A percentile compares a stretch with the other conserved stretches of the same genome.
Conservation (phyloP, 163 green algal genomes). For the Scenedesmus sp. region DNA sequence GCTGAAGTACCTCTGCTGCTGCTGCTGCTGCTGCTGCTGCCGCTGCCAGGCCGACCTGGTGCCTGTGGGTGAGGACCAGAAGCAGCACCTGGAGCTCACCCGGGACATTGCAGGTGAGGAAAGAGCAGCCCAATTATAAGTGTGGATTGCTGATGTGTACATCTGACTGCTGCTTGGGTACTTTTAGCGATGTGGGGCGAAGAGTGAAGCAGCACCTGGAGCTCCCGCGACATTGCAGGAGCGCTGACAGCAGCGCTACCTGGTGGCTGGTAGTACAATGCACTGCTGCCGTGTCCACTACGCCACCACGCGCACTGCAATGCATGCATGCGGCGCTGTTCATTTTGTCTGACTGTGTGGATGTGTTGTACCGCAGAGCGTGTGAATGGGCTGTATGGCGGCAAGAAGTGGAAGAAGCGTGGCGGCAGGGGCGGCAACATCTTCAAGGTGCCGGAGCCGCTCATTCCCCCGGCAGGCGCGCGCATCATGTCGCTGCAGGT, state of each 20-base stretch:
- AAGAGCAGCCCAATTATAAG: too few relatives aligned
- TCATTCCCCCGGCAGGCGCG: constrained; percentile 93
- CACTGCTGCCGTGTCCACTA: too few relatives aligned
- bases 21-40: not conserved
- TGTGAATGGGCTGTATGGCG: constrained; percentile 93
- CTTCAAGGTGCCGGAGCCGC: constrained; percentile 92
- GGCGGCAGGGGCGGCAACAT: constrained; percentile 84
- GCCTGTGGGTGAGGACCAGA: constrained; percentile 98
- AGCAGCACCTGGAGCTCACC: constrained; percentile 98
- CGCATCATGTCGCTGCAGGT: constrained; percentile 89
- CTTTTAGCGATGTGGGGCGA: too few relatives aligned
- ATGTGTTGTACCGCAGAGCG: constrained; percentile 71
- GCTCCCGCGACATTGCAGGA: constrained; percentile 48
- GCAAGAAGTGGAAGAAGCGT: constrained; percentile 96
- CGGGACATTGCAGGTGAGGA: constrained; percentile 86
- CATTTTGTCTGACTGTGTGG: too few relatives aligned
- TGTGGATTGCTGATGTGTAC: too few relatives aligned
- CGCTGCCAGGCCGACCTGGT: constrained; percentile 91
- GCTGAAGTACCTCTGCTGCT: too few relatives aligned
- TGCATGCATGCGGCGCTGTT: too few relatives aligned
- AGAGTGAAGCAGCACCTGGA: too few relatives aligned
- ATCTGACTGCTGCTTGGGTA: too few relatives aligned
- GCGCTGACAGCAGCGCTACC: too few relatives aligned
- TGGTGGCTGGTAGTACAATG: too few relatives aligned
- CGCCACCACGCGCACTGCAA: too few relatives aligned